Conservation (phyloP, 2,329 filamentous ascomycete species). For the Capronia coronata region DNA sequence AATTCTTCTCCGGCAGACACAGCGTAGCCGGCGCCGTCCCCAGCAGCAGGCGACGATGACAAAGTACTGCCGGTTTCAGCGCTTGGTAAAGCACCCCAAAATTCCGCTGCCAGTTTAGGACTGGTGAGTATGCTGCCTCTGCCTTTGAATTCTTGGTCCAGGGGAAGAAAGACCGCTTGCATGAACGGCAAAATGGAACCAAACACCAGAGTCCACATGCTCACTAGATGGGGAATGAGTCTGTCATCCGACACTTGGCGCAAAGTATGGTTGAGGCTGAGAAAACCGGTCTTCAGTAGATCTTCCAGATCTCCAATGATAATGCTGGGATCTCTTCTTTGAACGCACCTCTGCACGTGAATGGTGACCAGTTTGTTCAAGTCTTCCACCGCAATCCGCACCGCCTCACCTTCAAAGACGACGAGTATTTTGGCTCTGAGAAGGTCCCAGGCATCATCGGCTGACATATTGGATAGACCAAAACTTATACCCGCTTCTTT, state of each 20-base stretch:
- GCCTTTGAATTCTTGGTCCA: slow-evolving; percentile 90
- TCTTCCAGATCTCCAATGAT: slow-evolving; percentile 59
- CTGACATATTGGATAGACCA: slow-evolving; percentile 62
- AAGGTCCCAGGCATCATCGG: slow-evolving; percentile 61
- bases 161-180: slow-evolving; percentile 85
- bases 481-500: slow-evolving; percentile 40
- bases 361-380: slow-evolving; percentile 58
- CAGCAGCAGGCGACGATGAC: slow-evolving; percentile 30
- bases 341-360: slow-evolving; percentile 57
- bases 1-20: slow-evolving; percentile 54
- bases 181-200: slow-evolving; percentile 86
- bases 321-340: slow-evolving; percentile 52
- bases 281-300: slow-evolving; percentile 66
- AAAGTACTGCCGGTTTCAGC: slow-evolving; percentile 32
- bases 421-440: slow-evolving; percentile 57
- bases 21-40: slow-evolving; percentile 25
- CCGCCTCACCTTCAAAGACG: slow-evolving; percentile 59
- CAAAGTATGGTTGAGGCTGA: slow-evolving; percentile 75
- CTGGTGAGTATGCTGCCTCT: slow-evolving; percentile 69
- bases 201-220: slow-evolving; percentile 91
- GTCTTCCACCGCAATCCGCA: slow-evolving; percentile 59
- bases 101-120: slow-evolving; percentile 70
- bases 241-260: slow-evolving; percentile 73
- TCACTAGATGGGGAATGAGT: slow-evolving; percentile 82
- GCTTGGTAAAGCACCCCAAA: slow-evolving; percentile 70